Percentiles rank a stretch among this genome's conserved stretches.
Conservation (phyloP, 169 alveolate genomes). For the Eimeria praecox region DNA sequence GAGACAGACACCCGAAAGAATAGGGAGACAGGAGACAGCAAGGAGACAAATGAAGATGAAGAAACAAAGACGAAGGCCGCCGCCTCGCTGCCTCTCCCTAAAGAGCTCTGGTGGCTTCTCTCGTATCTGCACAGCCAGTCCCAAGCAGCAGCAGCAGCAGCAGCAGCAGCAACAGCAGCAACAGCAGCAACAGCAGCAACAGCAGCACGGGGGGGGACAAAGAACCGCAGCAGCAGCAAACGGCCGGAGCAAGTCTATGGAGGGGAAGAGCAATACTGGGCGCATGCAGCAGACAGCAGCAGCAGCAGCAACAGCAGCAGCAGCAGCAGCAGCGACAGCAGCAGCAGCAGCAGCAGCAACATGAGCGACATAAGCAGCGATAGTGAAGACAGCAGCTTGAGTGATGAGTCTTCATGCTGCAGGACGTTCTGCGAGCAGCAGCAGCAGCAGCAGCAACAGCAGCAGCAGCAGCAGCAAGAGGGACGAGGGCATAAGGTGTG, state of each 20-base stretch:
- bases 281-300: neutral
- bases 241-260: neutral
- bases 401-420: neutral
- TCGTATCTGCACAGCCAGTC: constrained; percentile 57
- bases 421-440: constrained; percentile 38
- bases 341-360: constrained; percentile 36
- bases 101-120: constrained; percentile 81
- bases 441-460: neutral
- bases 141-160: constrained; percentile 42
- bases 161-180: neutral
- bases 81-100: constrained; percentile 60
- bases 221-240: neutral
- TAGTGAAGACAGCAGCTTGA: neutral
- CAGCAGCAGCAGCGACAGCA: constrained; percentile 33
- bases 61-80: neutral
- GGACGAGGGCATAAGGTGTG: no score
- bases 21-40: neutral
- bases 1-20: neutral
- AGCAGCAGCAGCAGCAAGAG: neutral
- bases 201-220: neutral
- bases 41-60: neutral
- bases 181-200: constrained; percentile 47
- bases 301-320: constrained; percentile 24
- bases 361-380: constrained; percentile 25
- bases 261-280: neutral